A percentile compares a stretch with the other conserved stretches of the same genome.
Conservation (phyloP, 768 basidiomycete genomes). For the Mycena galericulata region DNA sequence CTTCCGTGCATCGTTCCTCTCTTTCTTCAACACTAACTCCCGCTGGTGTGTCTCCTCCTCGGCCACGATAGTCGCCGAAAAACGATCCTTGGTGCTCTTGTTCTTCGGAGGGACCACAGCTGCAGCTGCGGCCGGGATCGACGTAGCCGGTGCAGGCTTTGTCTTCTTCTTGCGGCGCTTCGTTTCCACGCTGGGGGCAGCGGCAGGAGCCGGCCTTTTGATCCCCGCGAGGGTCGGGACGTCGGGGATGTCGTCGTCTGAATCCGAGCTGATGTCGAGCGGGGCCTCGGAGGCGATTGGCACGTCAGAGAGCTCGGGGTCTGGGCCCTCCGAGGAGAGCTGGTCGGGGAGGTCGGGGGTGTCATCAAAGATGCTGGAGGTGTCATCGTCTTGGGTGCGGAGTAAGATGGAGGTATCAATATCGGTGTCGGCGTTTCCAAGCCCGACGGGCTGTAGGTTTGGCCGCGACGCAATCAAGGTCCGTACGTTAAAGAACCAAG, state of each 20-base stretch:
- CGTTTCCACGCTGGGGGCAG: neutral
- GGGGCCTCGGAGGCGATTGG: neutral
- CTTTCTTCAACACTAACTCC: neutral
- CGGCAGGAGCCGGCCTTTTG: neutral
- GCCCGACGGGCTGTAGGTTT: slow-evolving; percentile 30
- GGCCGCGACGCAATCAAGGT: slow-evolving; percentile 34
- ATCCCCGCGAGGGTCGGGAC: neutral
- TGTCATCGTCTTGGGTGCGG: neutral
- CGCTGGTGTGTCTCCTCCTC: slow-evolving; percentile 22
- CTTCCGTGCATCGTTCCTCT: neutral
- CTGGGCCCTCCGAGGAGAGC: neutral
- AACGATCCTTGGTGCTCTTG: slow-evolving; percentile 10
- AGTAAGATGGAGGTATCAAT: neutral
- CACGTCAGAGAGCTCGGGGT: too few species aligned
- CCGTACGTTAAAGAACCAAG: neutral
- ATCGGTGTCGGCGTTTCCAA: slow-evolving; percentile 30
- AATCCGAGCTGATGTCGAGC: neutral
- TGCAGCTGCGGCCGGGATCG: neutral
- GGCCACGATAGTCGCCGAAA: neutral
- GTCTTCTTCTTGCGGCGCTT: slow-evolving; percentile 1
- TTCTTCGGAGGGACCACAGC: neutral
- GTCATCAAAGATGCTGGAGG: slow-evolving; percentile 7
- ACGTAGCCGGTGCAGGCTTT: neutral
- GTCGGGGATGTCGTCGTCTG: neutral
- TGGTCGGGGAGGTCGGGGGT: neutral